Base-by-base conservation (phyloP, 495 filamentous ascomycete species). In the Parmelia sp. region DNA sequence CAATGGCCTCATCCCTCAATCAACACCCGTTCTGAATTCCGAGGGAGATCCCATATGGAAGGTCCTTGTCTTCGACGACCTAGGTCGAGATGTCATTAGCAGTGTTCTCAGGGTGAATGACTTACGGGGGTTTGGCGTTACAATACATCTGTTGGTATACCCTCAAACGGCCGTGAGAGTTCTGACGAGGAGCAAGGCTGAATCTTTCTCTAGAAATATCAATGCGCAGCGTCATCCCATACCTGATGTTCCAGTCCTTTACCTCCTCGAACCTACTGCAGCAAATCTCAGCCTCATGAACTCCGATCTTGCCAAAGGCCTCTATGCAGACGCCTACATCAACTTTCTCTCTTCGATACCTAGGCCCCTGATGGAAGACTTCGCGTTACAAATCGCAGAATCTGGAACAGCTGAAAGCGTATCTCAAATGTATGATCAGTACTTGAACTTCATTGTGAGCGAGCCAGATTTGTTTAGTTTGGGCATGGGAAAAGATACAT, bases 271-370 rank as follows among this genome's bases (percentile, higher is more conserved):
- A 71, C 95, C 95, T 9, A 95, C 86, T 17, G 68, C 84, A 14
- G 77, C 84, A 49, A 97, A 97, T 68, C 80, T 96, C 33, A 82
- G 89, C 69, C 79, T 83, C 35, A 92, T 99, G 61, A 92, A 90
- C n/a, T 81, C 80, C 56, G 95, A 99, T 71, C 84, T 99, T 21
- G 83, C 92, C 44, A 89, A 86, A 64, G 87, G 85, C 47, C 83
- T 99, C 35, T 99, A 99, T 76, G 89, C 91, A 61, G 90, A 91
- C 3, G 93, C 95, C 69, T 94, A 97, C 70, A 85, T 99, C 74
- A 99, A 99, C 78, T 97, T 97, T 74, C 84, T 99, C 35, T 92
- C 90, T 57, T 97, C 95, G 39, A 89, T 99, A 66, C 91, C 94
- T 3, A 84, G 95, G 58, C 88, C 92, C 19, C 80, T 99, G 31